A percentile compares a stretch with the other conserved stretches of the same genome.
Conservation (phyloP, 129 eudicot species). For the Arctium minus region DNA sequence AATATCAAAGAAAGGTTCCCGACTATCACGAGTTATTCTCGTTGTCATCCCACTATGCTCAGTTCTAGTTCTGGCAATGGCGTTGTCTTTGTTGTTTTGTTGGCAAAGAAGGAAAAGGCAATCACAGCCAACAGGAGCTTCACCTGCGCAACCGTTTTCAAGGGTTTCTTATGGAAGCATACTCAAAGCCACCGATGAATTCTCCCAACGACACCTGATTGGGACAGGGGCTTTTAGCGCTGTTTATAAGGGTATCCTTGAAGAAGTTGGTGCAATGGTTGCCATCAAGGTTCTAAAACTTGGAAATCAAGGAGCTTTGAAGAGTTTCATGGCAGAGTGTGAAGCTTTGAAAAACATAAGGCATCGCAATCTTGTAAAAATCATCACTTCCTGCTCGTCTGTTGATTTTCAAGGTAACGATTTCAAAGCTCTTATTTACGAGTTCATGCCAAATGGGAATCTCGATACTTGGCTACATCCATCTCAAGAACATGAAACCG, state of each 20-base stretch:
- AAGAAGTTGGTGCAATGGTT: neutral
- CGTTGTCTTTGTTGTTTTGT: neutral
- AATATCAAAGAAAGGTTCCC: conserved; percentile 2
- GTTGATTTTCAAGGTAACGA: conserved; percentile 39
- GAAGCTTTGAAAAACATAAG: conserved; percentile 37
- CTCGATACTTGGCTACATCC: conserved; percentile 38
- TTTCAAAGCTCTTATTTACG: conserved; percentile 36
- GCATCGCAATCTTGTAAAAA: conserved; percentile 37
- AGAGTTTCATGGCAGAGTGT: conserved; percentile 29
- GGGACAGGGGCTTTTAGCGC: conserved; percentile 13
- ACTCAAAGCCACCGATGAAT: neutral
- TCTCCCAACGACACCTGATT: neutral
- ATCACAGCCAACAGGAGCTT: neutral
- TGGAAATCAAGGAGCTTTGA: conserved; percentile 1
- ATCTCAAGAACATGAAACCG: conserved; percentile 6
- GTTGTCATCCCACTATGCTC: neutral
- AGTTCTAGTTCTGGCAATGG: neutral
- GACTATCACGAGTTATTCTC: too few relatives aligned
- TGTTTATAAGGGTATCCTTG: conserved; percentile 22
- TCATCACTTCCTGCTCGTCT: conserved; percentile 36
- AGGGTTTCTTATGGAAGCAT: conserved; percentile 16
- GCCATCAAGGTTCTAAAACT: neutral
- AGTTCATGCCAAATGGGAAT: conserved; percentile 41
- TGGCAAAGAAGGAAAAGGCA: neutral
- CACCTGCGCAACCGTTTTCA: neutral